Evolutionary conservation across 106 monocot genomes (phyloP).

Genomic region (Hemerocallis citrina): DNA sequence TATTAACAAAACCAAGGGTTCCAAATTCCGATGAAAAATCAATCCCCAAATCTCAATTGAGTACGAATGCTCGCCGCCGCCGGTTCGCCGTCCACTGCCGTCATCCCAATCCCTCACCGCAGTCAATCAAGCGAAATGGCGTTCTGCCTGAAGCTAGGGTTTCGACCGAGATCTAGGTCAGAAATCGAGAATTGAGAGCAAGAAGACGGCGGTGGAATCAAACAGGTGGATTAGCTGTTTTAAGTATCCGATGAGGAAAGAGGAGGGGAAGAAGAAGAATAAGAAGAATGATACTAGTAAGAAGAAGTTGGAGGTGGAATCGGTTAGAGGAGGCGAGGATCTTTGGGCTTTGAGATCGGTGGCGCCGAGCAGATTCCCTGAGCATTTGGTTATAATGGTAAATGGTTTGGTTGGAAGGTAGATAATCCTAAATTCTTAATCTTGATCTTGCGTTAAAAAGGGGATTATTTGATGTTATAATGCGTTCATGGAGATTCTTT

Average conservation of each 20-base stretch:
- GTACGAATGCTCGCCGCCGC: constrained; percentile 32
- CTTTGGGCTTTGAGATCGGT: constrained; percentile 29
- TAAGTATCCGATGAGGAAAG: constrained; percentile 3
- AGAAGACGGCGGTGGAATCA: neutral
- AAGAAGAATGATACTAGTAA: no score
- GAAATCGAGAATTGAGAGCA: neutral
- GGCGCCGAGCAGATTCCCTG: constrained; percentile 28
- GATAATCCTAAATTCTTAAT: neutral
- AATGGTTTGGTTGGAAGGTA: constrained; percentile 71
- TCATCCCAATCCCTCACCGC: neutral
- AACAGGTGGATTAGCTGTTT: constrained; percentile 10
- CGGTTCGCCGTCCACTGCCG: constrained; percentile 1
- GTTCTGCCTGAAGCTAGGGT: constrained; percentile 20
- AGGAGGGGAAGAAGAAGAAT: neutral
- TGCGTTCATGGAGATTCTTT: neutral
- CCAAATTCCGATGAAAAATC: no score
- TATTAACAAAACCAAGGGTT: no score
- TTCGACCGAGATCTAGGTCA: constrained; percentile 10
- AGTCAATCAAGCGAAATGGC: constrained; percentile 14
- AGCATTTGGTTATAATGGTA: constrained; percentile 70
- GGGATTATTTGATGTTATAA: neutral
- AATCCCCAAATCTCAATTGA: no score
- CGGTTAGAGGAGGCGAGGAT: constrained; percentile 33
- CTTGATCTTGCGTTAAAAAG: neutral
- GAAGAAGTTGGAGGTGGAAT: constrained; percentile 24